These are phyloP conservation scores for Coemansia sp. DNA, from an alignment of 192 early-diverging fungal genomes.

Conservation along the genomic window DNA sequence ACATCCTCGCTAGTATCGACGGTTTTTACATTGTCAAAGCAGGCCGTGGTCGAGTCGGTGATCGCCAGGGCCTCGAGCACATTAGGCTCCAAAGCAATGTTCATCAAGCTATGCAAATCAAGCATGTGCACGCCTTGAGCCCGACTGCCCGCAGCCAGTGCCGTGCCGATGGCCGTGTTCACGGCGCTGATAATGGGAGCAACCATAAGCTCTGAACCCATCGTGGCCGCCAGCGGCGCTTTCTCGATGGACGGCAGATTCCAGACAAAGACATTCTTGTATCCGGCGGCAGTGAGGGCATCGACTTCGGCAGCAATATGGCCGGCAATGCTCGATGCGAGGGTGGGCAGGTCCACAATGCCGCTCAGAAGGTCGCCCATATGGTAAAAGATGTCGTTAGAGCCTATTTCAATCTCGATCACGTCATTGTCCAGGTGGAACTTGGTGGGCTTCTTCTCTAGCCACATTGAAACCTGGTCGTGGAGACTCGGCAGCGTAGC, in stretches of 20 bases:
- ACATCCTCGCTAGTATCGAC: conserved; percentile 5
- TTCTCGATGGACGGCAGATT: conserved; percentile 32
- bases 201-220: conserved; percentile 1
- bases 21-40: no score
- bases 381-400: conserved; percentile 30
- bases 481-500: conserved; percentile 37
- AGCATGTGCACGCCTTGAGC: conserved; percentile 17
- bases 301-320: conserved; percentile 24
- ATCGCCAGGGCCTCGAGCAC: conserved; percentile 20
- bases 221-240: conserved; percentile 11
- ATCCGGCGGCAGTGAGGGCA: conserved; percentile 21
- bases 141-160: conserved; percentile 2
- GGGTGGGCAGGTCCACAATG: conserved; percentile 3
- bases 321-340: conserved; percentile 17
- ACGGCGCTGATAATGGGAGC: conserved; percentile 12
- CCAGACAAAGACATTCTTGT: conserved; percentile 43
- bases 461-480: conserved; percentile 30
- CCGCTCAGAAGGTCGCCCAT: conserved; percentile 9
- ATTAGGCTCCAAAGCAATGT: conserved; percentile 11
- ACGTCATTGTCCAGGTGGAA: conserved; percentile 35
- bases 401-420: conserved; percentile 35
- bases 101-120: conserved; percentile 26
- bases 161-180: conserved; percentile 16
- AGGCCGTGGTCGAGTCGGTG: conserved; percentile 21
- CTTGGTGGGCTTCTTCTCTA: conserved; percentile 25